phyloP scores from a whole-genome alignment of 495 filamentous ascomycete genomes.

The Pyrenula massariospora region DNA sequence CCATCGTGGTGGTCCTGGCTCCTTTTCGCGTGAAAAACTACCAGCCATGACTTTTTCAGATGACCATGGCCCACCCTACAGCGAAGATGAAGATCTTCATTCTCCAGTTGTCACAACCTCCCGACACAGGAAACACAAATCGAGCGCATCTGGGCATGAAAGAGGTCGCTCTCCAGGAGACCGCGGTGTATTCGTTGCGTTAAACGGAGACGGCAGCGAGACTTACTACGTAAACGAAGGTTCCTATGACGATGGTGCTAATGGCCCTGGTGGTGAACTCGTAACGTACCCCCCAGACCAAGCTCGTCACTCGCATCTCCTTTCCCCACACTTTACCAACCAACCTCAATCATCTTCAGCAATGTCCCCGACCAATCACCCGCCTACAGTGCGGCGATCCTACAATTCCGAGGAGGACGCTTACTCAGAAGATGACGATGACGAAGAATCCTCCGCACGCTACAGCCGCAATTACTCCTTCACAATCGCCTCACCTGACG shows the following conservation, averaged over 20 bases:
- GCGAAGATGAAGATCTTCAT: slow-evolving; percentile 91
- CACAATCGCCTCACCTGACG: slow-evolving; percentile 87
- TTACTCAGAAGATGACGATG: slow-evolving; percentile 50
- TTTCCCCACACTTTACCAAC: slow-evolving; percentile 23
- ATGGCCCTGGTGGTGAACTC: slow-evolving; percentile 68
- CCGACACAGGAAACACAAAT: slow-evolving; percentile 76
- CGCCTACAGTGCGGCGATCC: slow-evolving; percentile 35
- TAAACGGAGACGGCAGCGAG: slow-evolving; percentile 62
- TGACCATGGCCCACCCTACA: slow-evolving; percentile 71
- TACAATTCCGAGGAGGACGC: slow-evolving; percentile 40
- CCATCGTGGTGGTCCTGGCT: slow-evolving; percentile 13
- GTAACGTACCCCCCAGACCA: slow-evolving; percentile 65
- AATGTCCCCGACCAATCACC: slow-evolving; percentile 31
- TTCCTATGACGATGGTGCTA: slow-evolving; percentile 40
- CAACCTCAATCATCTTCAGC: slow-evolving; percentile 9
- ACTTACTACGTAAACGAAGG: slow-evolving; percentile 64
- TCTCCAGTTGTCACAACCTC: slow-evolving; percentile 72
- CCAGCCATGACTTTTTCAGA: slow-evolving; percentile 80
- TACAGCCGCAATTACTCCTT: slow-evolving; percentile 89
- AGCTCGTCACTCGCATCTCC: slow-evolving; percentile 38
- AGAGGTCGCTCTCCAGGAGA: slow-evolving; percentile 31
- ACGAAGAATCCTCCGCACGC: slow-evolving; percentile 45
- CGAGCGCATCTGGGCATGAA: slow-evolving; percentile 34
- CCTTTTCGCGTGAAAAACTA: slow-evolving; percentile 45
- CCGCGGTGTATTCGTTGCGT: slow-evolving; percentile 53